phyloP scores from a whole-genome alignment of 1,139 yeast species.

The Sugiyamaella neomexicana region DNA sequence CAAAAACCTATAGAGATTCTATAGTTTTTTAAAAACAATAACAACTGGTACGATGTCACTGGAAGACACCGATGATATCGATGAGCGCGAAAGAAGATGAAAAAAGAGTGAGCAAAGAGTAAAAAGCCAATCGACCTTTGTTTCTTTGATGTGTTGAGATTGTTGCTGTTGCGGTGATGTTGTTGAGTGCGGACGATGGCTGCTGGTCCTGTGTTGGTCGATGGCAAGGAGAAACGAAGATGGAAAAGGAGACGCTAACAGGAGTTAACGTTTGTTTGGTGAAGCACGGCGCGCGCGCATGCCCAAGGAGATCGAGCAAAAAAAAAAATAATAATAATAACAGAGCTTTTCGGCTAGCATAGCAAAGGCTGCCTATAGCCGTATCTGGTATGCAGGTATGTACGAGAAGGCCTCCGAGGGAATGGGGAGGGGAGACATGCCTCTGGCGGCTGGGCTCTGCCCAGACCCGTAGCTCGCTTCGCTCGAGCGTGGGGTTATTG shows the following conservation, averaged over 20 bases:
- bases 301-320: background rate
- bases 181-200: background rate
- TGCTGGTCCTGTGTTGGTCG: background rate
- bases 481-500: conserved; percentile 11
- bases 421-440: background rate
- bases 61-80: too few species aligned
- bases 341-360: background rate
- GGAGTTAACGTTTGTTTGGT: background rate
- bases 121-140: conserved; percentile 10
- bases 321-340: too few species aligned
- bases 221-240: background rate
- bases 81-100: background rate
- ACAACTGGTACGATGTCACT: too few species aligned
- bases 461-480: conserved; percentile 10
- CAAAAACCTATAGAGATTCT: too few species aligned
- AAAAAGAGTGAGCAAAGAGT: background rate
- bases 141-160: background rate
- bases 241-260: background rate
- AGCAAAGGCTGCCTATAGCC: background rate
- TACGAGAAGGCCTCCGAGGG: background rate
- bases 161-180: background rate
- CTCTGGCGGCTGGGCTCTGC: background rate
- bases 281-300: conserved; percentile 1
- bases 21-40: too few species aligned
- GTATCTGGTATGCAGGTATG: too few species aligned